Percentiles rank a stretch among this genome's conserved stretches.
These are phyloP conservation scores for Niebla homalea DNA, from an alignment of 495 filamentous ascomycete species.

Conservation along the genomic window DNA sequence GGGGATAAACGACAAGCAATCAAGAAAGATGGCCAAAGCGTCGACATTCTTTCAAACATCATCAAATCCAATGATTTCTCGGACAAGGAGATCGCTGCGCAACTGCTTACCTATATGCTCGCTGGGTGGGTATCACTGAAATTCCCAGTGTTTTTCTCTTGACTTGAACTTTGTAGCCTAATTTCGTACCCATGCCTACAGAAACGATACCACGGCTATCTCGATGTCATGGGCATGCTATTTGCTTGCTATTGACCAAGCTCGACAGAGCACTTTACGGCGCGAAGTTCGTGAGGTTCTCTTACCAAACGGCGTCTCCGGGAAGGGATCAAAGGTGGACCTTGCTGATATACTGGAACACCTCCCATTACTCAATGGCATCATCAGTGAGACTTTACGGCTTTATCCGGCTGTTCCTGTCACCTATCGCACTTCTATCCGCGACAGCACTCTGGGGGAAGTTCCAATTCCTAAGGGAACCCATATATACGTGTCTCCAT, in stretches of 20 bases:
- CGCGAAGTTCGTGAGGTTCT: slow-evolving; percentile 37
- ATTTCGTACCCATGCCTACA: too few relatives aligned
- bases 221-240: too few relatives aligned
- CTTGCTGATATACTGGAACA: too few relatives aligned
- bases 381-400: slow-evolving; percentile 37
- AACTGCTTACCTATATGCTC: slow-evolving; percentile 42
- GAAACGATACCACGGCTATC: too few relatives aligned
- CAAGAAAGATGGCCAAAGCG: slow-evolving; percentile 7
- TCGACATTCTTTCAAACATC: slow-evolving; percentile 43
- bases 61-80: slow-evolving; percentile 46
- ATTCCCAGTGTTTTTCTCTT: too few relatives aligned
- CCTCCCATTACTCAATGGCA: slow-evolving; percentile 38
- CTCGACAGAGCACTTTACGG: slow-evolving; percentile 40
- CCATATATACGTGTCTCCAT: slow-evolving; percentile 30
- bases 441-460: slow-evolving; percentile 31
- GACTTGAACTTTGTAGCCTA: too few relatives aligned
- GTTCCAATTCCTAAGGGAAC: slow-evolving; percentile 33
- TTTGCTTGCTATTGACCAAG: too few relatives aligned
- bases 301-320: slow-evolving; percentile 25
- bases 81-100: slow-evolving; percentile 38
- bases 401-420: slow-evolving; percentile 37
- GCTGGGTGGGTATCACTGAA: slow-evolving; percentile 44
- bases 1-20: slow-evolving; percentile 5
- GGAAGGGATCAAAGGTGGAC: too few relatives aligned
- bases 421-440: slow-evolving; percentile 35